Conservation (phyloP, 1,284 basidiomycete genomes). For the Lentinula novae-zelandiae region DNA sequence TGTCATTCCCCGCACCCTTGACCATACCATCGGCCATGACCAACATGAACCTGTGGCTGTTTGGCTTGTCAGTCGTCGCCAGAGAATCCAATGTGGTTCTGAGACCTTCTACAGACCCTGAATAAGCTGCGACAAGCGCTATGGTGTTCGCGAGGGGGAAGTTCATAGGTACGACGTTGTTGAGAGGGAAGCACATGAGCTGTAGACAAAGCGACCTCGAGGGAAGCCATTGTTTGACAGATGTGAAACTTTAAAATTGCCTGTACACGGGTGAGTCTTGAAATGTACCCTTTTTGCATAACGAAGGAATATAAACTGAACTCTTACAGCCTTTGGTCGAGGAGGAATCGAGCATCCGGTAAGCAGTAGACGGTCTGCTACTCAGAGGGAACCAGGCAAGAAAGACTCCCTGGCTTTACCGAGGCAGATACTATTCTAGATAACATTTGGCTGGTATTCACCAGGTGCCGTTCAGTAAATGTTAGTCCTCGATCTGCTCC, state of each 20-base stretch:
- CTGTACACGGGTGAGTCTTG: slow-evolving; percentile 75
- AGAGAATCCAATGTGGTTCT: slow-evolving; percentile 97
- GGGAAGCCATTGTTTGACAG: slow-evolving; percentile 45
- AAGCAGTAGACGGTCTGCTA: slow-evolving; percentile 69
- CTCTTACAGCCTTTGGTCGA: slow-evolving; percentile 52
- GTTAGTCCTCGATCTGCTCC: slow-evolving; percentile 92
- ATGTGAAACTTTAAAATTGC: slow-evolving; percentile 81
- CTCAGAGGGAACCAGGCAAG: slow-evolving; percentile 75
- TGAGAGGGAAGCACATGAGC: slow-evolving; percentile 85
- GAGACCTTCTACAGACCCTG: slow-evolving; percentile 94
- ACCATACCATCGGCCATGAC: slow-evolving; percentile 99
- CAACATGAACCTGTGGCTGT: slow-evolving; percentile 94
- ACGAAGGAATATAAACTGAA: slow-evolving; percentile 53
- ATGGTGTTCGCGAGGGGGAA: slow-evolving; percentile 94
- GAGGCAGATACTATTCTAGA: slow-evolving; percentile 55
- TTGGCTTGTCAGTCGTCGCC: slow-evolving; percentile 97
- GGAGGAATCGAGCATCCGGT: slow-evolving; percentile 66
- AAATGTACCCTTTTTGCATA: slow-evolving; percentile 55
- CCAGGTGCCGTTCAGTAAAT: slow-evolving; percentile 95
- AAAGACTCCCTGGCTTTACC: slow-evolving; percentile 64
- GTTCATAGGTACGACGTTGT: slow-evolving; percentile 93
- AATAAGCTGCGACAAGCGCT: slow-evolving; percentile 97
- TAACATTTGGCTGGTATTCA: slow-evolving; percentile 87
- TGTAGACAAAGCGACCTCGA: slow-evolving; percentile 54
- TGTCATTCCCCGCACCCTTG: slow-evolving; percentile 85